A percentile compares a stretch with the other conserved stretches of the same genome.
These are phyloP conservation scores for Pseudonitzschia delicatissima DNA, from an alignment of 108 stramenopile genomes.

Conservation along the genomic window DNA sequence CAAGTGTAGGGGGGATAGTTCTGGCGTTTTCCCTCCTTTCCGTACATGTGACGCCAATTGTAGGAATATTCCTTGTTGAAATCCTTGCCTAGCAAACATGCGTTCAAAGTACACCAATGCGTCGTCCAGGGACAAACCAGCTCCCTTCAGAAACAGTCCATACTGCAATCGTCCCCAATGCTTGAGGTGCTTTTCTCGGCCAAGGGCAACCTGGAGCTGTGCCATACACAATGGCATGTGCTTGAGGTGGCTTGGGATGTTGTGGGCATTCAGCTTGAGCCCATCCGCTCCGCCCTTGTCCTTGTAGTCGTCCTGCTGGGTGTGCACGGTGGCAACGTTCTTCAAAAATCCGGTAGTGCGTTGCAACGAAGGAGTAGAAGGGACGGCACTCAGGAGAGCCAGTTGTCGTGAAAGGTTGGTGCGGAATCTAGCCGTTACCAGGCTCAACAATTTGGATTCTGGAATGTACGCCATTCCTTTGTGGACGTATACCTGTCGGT, in stretches of 20 bases:
- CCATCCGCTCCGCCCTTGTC: slow-evolving; percentile 22
- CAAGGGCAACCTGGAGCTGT: slow-evolving; percentile 78
- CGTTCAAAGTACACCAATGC: slow-evolving; percentile 89
- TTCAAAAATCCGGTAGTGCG: slow-evolving; percentile 41
- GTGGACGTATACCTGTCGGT: slow-evolving; percentile 79
- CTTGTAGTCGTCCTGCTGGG: slow-evolving; percentile 48
- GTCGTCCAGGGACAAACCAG: slow-evolving; percentile 92
- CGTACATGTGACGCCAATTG: slow-evolving; percentile 96
- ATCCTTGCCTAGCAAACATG: slow-evolving; percentile 87
- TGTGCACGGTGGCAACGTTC: slow-evolving; percentile 81
- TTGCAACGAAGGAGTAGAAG: slow-evolving; percentile 68
- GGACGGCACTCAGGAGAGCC: slow-evolving; percentile 40
- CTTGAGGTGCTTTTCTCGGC: slow-evolving; percentile 89
- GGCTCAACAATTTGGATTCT: slow-evolving; percentile 65
- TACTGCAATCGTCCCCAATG: slow-evolving; percentile 96
- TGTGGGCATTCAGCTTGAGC: slow-evolving; percentile 51
- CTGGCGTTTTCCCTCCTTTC: slow-evolving; percentile 95
- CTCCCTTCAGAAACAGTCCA: slow-evolving; percentile 96
- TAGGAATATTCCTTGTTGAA: slow-evolving; percentile 95
- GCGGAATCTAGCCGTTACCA: slow-evolving; percentile 81
- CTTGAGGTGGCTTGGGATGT: slow-evolving; percentile 60
- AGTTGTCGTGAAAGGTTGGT: slow-evolving; percentile 64
- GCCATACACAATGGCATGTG: slow-evolving; percentile 97
- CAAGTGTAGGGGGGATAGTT: slow-evolving; percentile 92
- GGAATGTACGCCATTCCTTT: slow-evolving; percentile 91